Percentiles rank a stretch among this genome's conserved stretches.
These are phyloP conservation scores for Peniophora sp. DNA, from an alignment of 1,284 basidiomycete species.

Conservation along the genomic window DNA sequence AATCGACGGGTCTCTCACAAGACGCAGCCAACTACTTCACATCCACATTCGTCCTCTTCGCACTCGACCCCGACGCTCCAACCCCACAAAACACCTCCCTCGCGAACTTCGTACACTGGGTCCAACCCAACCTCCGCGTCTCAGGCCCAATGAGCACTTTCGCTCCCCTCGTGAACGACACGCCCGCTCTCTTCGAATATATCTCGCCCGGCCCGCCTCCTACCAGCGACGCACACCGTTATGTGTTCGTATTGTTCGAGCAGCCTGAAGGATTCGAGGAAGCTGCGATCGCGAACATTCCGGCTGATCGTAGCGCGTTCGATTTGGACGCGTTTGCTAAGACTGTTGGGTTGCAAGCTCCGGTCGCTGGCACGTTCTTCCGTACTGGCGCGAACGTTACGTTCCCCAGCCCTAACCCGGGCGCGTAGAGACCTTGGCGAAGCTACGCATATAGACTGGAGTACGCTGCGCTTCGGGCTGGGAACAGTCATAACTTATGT, in stretches of 20 bases:
- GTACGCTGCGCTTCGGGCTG: too few species aligned
- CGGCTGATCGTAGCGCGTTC: constrained; percentile 19
- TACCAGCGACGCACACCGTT: constrained; percentile 39
- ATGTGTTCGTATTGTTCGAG: constrained; percentile 20
- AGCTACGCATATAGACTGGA: too few species aligned
- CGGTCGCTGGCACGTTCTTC: constrained; percentile 24
- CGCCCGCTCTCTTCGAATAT: constrained; percentile 32
- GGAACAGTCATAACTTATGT: too few species aligned
- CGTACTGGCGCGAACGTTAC: constrained; percentile 15
- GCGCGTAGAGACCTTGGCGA: too few species aligned
- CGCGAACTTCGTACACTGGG: constrained; percentile 37
- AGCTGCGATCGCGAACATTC: constrained; percentile 13
- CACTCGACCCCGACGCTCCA: constrained; percentile 44
- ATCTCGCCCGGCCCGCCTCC: constrained; percentile 31
- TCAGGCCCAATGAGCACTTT: constrained; percentile 13
- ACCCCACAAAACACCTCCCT: constrained; percentile 32
- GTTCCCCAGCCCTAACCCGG: background rate
- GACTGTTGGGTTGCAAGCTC: constrained; percentile 17
- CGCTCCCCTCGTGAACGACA: constrained; percentile 26
- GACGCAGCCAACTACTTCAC: constrained; percentile 18
- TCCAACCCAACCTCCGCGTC: constrained; percentile 33
- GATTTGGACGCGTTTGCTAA: constrained; percentile 22
- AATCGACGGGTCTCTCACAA: constrained; percentile 17
- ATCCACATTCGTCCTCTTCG: constrained; percentile 31
- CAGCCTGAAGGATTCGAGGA: constrained; percentile 19